Conservation (phyloP, 345 rosid species). For the Acer yangbiense region DNA sequence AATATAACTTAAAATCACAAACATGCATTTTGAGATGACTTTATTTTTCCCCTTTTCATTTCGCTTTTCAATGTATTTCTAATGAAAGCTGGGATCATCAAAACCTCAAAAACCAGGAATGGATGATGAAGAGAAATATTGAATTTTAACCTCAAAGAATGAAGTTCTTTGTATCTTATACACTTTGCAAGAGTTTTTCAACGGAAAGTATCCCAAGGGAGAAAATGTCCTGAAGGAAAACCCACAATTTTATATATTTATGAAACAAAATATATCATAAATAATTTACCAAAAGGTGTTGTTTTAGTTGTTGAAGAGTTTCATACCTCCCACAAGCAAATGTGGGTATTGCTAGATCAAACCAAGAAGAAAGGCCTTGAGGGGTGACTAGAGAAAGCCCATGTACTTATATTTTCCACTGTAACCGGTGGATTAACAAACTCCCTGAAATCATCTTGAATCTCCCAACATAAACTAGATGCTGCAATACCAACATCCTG, state of each 20-base stretch:
- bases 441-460: slow-evolving; percentile 70
- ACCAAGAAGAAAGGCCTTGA: slow-evolving; percentile 88
- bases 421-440: slow-evolving; percentile 72
- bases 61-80: background rate
- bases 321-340: slow-evolving; percentile 92
- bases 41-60: background rate
- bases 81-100: background rate
- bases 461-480: slow-evolving; percentile 80
- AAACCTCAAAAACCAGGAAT: background rate
- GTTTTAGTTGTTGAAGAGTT: slow-evolving; percentile 14
- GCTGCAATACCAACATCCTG: slow-evolving; percentile 68
- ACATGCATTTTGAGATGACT: background rate
- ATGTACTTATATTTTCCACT: slow-evolving; percentile 62
- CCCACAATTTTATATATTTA: background rate
- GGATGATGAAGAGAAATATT: background rate
- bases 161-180: background rate
- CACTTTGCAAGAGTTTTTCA: background rate
- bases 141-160: background rate
- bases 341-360: slow-evolving; percentile 88
- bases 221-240: background rate
- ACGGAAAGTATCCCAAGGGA: too few species aligned
- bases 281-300: background rate
- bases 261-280: background rate
- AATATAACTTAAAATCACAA: background rate
- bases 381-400: slow-evolving; percentile 88